Percentiles rank a stretch among this genome's conserved stretches.
Evolutionary conservation across 2,329 filamentous ascomycete species (phyloP).

Genomic region (Salinomyces thailandicus): DNA sequence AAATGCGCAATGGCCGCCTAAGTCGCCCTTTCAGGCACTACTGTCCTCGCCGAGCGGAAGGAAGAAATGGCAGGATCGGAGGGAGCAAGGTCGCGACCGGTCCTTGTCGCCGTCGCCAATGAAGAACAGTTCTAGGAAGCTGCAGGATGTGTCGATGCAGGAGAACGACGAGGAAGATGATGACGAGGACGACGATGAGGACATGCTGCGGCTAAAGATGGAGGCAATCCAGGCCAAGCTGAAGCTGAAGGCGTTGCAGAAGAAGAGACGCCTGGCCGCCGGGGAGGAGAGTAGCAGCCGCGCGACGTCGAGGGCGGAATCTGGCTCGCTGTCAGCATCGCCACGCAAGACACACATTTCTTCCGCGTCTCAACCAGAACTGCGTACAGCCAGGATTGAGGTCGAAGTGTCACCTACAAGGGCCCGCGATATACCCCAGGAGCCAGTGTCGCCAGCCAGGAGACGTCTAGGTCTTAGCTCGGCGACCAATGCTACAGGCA

Average conservation of each 20-base stretch:
- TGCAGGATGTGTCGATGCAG: conserved; percentile 43
- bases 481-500: conserved; percentile 65
- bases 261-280: conserved; percentile 25
- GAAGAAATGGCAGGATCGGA: conserved; percentile 58
- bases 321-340: conserved; percentile 6
- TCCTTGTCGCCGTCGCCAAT: conserved; percentile 49
- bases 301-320: conserved; percentile 1
- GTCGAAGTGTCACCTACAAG: conserved; percentile 65
- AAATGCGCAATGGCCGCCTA: conserved; percentile 46
- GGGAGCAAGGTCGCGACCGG: conserved; percentile 39
- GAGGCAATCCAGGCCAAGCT: conserved; percentile 81
- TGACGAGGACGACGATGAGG: conserved; percentile 70
- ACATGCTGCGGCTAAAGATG: conserved; percentile 75
- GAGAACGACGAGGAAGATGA: conserved; percentile 28
- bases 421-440: conserved; percentile 34
- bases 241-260: conserved; percentile 77
- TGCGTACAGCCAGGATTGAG: conserved; percentile 41
- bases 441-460: conserved; percentile 65
- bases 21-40: conserved; percentile 52
- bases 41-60: conserved; percentile 68
- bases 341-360: conserved; percentile 6
- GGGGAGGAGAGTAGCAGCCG: conserved; percentile 3
- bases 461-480: conserved; percentile 83
- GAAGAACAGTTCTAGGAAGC: conserved; percentile 17
- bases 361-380: conserved; percentile 13